phyloP scores from a whole-genome alignment of 257 asterid genomes.

The Asclepias syriaca region DNA sequence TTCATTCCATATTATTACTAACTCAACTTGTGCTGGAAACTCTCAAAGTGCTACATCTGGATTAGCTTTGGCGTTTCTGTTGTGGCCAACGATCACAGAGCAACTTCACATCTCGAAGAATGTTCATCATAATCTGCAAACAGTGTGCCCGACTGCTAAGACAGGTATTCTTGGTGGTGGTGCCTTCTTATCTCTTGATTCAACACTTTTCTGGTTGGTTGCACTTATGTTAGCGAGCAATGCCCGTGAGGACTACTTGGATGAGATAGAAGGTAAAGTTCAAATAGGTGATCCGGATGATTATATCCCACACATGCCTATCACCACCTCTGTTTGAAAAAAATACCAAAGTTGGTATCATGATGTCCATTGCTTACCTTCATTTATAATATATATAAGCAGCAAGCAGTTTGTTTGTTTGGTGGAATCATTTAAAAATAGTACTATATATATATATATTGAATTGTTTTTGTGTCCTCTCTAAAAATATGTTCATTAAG shows the following conservation, averaged over 20 bases:
- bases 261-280: constrained; percentile 32
- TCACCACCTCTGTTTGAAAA: not conserved
- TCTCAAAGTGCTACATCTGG: constrained; percentile 51
- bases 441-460: too few species aligned
- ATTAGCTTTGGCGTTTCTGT: constrained; percentile 58
- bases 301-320: not conserved
- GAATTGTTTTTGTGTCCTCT: too few species aligned
- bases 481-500: too few species aligned
- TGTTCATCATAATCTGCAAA: constrained; percentile 60
- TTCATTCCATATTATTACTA: not conserved
- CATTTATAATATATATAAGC: too few species aligned
- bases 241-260: constrained; percentile 75
- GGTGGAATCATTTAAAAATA: too few species aligned
- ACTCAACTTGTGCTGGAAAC: not conserved
- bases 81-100: constrained; percentile 88
- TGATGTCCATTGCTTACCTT: not conserved
- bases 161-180: constrained; percentile 98
- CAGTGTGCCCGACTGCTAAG: constrained; percentile 90
- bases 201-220: constrained; percentile 83
- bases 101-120: constrained; percentile 41
- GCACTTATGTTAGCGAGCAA: constrained; percentile 79
- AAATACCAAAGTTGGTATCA: too few species aligned
- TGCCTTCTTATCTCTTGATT: constrained; percentile 83
- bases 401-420: too few species aligned
- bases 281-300: constrained; percentile 3